Evolutionary conservation across 371 early-diverging fungal species (phyloP).

Genomic region (Mortierella sp.): DNA sequence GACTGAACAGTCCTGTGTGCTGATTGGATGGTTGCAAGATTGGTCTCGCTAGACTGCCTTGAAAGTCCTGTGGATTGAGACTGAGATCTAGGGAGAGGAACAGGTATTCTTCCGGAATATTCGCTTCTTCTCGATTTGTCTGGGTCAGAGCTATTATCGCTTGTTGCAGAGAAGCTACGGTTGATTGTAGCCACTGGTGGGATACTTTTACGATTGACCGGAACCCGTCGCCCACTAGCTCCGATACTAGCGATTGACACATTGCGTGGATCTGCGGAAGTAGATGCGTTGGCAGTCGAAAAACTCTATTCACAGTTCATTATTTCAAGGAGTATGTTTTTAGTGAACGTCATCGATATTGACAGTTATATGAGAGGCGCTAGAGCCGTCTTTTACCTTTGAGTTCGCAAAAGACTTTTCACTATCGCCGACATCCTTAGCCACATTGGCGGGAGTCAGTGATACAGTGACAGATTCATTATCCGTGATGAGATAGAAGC

Average conservation of each 20-base stretch:
- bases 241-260: slow-evolving; percentile 17
- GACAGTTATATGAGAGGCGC: neutral
- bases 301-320: slow-evolving; percentile 14
- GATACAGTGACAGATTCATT: slow-evolving; percentile 17
- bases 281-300: slow-evolving; percentile 6
- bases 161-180: slow-evolving; percentile 26
- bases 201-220: slow-evolving; percentile 26
- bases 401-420: neutral
- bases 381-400: slow-evolving; percentile 12
- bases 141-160: slow-evolving; percentile 48
- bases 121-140: slow-evolving; percentile 22
- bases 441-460: neutral
- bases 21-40: neutral
- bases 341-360: neutral
- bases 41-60: slow-evolving; percentile 6
- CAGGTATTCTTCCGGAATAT: slow-evolving; percentile 17
- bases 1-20: slow-evolving; percentile 1
- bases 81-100: slow-evolving; percentile 18
- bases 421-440: neutral
- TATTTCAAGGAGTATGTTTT: neutral
- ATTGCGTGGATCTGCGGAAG: slow-evolving; percentile 9
- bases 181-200: slow-evolving; percentile 9
- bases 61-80: slow-evolving; percentile 5
- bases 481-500: slow-evolving; percentile 16
- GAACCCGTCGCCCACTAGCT: slow-evolving; percentile 3